Conservation (phyloP, 768 basidiomycete species). For the Boletus eberwhitei region DNA sequence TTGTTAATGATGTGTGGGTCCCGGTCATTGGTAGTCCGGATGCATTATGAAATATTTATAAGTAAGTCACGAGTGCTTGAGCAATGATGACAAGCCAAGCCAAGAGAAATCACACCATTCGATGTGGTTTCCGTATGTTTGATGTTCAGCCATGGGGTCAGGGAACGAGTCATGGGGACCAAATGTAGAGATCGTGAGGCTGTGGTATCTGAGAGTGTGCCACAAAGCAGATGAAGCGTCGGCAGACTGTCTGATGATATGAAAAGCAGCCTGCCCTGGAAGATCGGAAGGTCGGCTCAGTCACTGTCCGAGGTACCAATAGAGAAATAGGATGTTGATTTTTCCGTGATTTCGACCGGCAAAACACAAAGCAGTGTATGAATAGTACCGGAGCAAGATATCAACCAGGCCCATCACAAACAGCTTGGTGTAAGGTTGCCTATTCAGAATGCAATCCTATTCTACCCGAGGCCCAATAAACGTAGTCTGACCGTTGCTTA, state of each 20-base stretch:
- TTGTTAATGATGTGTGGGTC: neutral
- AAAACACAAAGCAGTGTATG: slow-evolving; percentile 11
- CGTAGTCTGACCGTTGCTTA: too few relatives aligned
- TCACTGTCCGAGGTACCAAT: neutral
- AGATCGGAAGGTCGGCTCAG: neutral
- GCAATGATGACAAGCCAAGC: slow-evolving; percentile 5
- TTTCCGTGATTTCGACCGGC: slow-evolving; percentile 3
- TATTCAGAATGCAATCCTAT: neutral
- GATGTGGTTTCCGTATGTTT: slow-evolving; percentile 2
- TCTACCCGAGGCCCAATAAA: too few relatives aligned
- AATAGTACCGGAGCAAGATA: slow-evolving; percentile 14
- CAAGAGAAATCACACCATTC: neutral
- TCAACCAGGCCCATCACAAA: slow-evolving; percentile 23
- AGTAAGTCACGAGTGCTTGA: neutral
- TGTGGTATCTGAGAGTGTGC: slow-evolving; percentile 31
- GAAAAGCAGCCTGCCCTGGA: slow-evolving; percentile 5
- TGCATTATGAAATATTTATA: neutral
- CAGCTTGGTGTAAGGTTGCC: slow-evolving; percentile 12
- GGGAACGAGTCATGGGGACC: neutral
- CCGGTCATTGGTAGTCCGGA: neutral
- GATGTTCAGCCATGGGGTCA: neutral
- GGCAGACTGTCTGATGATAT: slow-evolving; percentile 16
- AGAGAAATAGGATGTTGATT: neutral
- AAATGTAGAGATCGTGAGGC: slow-evolving; percentile 14
- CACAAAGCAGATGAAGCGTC: slow-evolving; percentile 27